Conservation (phyloP, 805 yeast genomes). For the Alloascoidea hylecoeti region DNA sequence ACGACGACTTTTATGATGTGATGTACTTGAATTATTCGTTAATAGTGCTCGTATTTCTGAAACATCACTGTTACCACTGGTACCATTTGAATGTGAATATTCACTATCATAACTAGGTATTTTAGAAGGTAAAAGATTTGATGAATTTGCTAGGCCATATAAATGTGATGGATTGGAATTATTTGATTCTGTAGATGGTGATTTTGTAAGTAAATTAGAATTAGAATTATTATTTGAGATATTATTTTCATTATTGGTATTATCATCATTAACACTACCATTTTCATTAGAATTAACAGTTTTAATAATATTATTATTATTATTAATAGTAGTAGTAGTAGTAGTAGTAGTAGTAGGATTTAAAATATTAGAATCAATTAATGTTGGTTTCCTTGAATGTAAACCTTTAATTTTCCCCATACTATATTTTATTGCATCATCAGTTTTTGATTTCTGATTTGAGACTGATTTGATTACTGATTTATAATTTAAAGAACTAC, state of each 20-base stretch:
- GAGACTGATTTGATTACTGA: slow-evolving; percentile 10
- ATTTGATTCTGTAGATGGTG: neutral
- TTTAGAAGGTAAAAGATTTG: neutral
- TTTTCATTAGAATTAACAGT: slow-evolving; percentile 2
- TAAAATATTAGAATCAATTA: neutral
- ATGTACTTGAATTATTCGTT: neutral
- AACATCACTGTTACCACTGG: too few relatives aligned
- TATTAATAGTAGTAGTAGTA: neutral
- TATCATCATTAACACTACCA: slow-evolving; percentile 4
- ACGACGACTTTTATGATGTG: neutral
- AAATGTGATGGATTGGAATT: neutral
- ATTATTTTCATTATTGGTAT: slow-evolving; percentile 4
- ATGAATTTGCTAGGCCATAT: neutral
- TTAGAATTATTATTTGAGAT: slow-evolving; percentile 2
- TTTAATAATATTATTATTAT: neutral
- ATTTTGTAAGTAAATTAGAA: neutral
- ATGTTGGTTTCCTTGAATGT: slow-evolving; percentile 5
- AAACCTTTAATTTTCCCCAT: slow-evolving; percentile 8
- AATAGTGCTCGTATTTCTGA: neutral
- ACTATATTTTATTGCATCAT: slow-evolving; percentile 10
- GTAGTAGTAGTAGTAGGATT: slow-evolving; percentile 1
- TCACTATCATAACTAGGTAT: too few relatives aligned
- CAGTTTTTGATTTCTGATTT: slow-evolving; percentile 8
- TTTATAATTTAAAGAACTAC: slow-evolving; percentile 3
- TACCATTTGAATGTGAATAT: neutral